Conservation (phyloP, 2,329 filamentous ascomycete species). For the Penicillium hesseltinei region DNA sequence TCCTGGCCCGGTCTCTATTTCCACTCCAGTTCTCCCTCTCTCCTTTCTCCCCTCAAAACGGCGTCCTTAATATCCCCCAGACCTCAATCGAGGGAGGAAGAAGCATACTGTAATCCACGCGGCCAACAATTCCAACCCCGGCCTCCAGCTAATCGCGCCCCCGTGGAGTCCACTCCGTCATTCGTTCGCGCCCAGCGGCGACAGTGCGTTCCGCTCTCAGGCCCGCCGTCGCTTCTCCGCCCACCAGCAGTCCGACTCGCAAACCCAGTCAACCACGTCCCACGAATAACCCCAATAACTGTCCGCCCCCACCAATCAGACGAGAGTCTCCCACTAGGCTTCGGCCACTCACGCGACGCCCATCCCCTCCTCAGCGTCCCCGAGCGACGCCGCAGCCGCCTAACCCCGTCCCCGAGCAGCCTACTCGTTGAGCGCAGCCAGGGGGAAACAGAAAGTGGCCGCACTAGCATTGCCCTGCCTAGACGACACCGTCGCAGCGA, state of each 20-base stretch:
- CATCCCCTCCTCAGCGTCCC: conserved; percentile 58
- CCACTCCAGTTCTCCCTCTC: conserved; percentile 1
- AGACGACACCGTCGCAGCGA: conserved; percentile 40
- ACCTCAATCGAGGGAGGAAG: conserved; percentile 17
- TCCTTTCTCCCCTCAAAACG: conserved; percentile 22
- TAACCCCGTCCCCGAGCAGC: conserved; percentile 48
- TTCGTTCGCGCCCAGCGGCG: conserved; percentile 23
- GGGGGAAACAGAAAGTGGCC: conserved; percentile 47
- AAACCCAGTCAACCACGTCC: conserved; percentile 62
- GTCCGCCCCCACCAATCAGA: conserved; percentile 38
- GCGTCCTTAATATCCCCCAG: conserved; percentile 20
- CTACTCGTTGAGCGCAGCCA: conserved; percentile 50
- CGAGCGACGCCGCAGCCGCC: conserved; percentile 55
- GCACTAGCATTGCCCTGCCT: conserved; percentile 55
- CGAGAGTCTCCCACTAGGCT: conserved; percentile 35
- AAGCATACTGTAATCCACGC: not conserved
- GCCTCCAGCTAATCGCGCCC: conserved; percentile 7
- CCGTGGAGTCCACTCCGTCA: conserved; percentile 20
- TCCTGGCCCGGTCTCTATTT: conserved; percentile 3
- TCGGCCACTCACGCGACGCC: conserved; percentile 46
- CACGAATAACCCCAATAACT: conserved; percentile 51
- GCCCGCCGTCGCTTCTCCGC: conserved; percentile 27
- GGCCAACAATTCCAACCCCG: conserved; percentile 5
- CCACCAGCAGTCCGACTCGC: conserved; percentile 54
- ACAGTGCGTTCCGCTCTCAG: conserved; percentile 25